These are phyloP conservation scores for Podaxis sp. DNA, from an alignment of 768 basidiomycete species.

Conservation along the genomic window DNA sequence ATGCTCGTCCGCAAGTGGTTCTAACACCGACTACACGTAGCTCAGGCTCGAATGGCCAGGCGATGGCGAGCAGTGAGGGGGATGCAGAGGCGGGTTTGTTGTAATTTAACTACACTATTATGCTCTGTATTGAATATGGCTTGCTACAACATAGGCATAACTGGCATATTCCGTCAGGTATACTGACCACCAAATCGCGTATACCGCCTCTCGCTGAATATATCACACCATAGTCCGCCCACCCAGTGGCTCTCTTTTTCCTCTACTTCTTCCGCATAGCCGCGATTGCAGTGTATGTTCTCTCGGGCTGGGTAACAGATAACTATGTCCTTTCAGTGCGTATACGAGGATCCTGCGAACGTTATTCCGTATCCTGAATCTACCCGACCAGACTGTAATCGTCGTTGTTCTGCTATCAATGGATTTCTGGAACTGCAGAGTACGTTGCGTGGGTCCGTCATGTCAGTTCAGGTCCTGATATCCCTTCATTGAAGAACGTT, in stretches of 20 bases:
- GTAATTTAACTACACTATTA: not conserved
- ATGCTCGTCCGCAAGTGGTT: constrained; percentile 39
- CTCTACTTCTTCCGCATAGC: constrained; percentile 85
- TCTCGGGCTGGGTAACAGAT: constrained; percentile 87
- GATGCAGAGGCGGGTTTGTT: constrained; percentile 78
- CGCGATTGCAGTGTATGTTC: constrained; percentile 89
- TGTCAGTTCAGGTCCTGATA: not conserved
- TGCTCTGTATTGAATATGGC: constrained; percentile 4
- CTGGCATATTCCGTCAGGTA: constrained; percentile 79
- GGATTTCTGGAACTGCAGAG: constrained; percentile 99
- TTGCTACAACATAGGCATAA: constrained; percentile 46
- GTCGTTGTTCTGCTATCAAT: constrained; percentile 93
- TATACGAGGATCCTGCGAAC: constrained; percentile 12
- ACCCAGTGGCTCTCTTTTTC: constrained; percentile 82
- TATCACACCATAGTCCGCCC: constrained; percentile 59
- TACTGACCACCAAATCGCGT: constrained; percentile 9
- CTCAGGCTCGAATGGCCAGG: constrained; percentile 22
- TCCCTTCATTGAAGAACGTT: constrained; percentile 63
- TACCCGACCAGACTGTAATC: constrained; percentile 59
- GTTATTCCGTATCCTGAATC: not conserved
- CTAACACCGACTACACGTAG: constrained; percentile 53
- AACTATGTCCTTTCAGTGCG: constrained; percentile 93
- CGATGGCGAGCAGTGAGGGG: constrained; percentile 51
- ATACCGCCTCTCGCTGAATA: constrained; percentile 12
- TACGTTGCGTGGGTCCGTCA: constrained; percentile 32